Conservation (phyloP, 2,329 filamentous ascomycete species). For the Dothiorella sarmentorum region DNA sequence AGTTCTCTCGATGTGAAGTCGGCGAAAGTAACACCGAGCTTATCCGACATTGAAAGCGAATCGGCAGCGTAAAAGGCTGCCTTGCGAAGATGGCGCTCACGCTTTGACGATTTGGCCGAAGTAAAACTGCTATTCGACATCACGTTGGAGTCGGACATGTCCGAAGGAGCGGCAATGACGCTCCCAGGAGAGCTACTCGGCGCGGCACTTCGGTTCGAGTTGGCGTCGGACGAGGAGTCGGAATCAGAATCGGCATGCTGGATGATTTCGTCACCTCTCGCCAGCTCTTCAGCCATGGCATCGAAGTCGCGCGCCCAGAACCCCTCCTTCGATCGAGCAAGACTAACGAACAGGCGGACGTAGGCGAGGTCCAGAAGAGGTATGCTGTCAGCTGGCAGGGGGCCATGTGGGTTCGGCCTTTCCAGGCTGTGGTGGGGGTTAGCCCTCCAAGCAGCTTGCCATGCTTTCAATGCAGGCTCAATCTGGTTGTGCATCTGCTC, state of each 20-base stretch:
- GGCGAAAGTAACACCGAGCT: slow-evolving; percentile 77
- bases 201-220: slow-evolving; percentile 25
- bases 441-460: slow-evolving; percentile 88
- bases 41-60: slow-evolving; percentile 83
- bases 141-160: slow-evolving; percentile 26
- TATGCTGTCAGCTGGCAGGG: slow-evolving; percentile 85
- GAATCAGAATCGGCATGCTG: slow-evolving; percentile 60
- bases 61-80: slow-evolving; percentile 95
- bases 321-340: slow-evolving; percentile 86
- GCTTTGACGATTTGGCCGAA: slow-evolving; percentile 58
- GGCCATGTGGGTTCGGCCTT: slow-evolving; percentile 79
- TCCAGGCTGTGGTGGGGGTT: slow-evolving; percentile 82
- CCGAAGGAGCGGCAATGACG: slow-evolving; percentile 1
- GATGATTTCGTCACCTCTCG: slow-evolving; percentile 70
- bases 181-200: slow-evolving; percentile 23
- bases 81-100: slow-evolving; percentile 84
- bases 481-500: slow-evolving; percentile 96
- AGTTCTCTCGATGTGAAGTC: slow-evolving; percentile 81
- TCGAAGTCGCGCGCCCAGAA: slow-evolving; percentile 95
- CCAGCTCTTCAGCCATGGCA: slow-evolving; percentile 82
- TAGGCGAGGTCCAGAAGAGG: slow-evolving; percentile 89
- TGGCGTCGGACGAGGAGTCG: not conserved
- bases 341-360: slow-evolving; percentile 85
- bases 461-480: slow-evolving; percentile 87
- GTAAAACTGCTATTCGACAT: slow-evolving; percentile 21